A percentile compares a stretch with the other conserved stretches of the same genome.
Conservation (phyloP, 306 rosid species). For the Quercus bicolor region DNA sequence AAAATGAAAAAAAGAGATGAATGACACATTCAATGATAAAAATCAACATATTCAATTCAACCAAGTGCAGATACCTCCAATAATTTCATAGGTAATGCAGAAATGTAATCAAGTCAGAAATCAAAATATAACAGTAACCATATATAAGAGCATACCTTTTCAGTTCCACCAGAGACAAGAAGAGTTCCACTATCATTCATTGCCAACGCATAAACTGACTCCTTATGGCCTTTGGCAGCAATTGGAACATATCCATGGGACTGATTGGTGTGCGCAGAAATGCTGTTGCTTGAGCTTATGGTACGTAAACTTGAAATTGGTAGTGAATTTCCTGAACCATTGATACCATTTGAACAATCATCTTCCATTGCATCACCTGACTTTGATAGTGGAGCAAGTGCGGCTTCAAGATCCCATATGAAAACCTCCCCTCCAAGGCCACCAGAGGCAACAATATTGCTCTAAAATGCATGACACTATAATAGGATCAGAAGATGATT, state of each 20-base stretch:
- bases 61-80: conserved; percentile 6
- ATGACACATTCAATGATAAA: conserved; percentile 9
- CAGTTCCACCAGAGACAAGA: conserved; percentile 98
- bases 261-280: conserved; percentile 61
- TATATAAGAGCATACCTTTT: conserved; percentile 63
- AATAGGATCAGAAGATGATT: conserved; percentile 69
- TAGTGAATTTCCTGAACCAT: conserved; percentile 67
- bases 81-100: conserved; percentile 5
- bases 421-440: conserved; percentile 99
- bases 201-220: conserved; percentile 96
- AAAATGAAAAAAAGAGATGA: conserved; percentile 17
- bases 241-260: conserved; percentile 82
- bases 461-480: conserved; percentile 98
- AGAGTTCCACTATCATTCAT: conserved; percentile 87
- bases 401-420: conserved; percentile 95
- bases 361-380: conserved; percentile 67
- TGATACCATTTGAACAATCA: conserved; percentile 66
- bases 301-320: conserved; percentile 75
- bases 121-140: conserved; percentile 21
- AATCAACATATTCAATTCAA: conserved; percentile 5
- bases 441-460: conserved; percentile 99
- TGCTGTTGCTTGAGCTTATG: conserved; percentile 77
- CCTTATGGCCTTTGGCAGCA: conserved; percentile 97
- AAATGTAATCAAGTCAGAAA: background rate
- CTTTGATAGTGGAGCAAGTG: conserved; percentile 65